These are phyloP conservation scores for Populus trichocarpa DNA, from an alignment of 441 rosid species.

Conservation along the genomic window DNA sequence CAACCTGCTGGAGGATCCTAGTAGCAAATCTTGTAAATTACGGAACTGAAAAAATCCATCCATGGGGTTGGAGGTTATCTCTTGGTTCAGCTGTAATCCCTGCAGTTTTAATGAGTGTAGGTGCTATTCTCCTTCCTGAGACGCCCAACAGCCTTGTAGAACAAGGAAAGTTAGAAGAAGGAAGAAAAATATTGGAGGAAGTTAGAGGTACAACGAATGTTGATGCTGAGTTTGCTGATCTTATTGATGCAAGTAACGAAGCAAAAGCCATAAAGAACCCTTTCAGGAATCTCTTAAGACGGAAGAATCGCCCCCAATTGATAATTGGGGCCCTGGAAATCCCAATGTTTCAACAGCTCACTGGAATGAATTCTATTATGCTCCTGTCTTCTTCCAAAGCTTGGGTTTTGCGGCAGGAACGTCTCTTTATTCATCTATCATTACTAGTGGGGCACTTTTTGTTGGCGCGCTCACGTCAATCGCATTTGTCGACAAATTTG, in stretches of 20 bases:
- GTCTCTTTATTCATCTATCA: constrained; percentile 54
- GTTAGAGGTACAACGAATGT: constrained; percentile 58
- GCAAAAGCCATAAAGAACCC: constrained; percentile 64
- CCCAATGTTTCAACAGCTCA: constrained; percentile 77
- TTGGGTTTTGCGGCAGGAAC: constrained; percentile 71
- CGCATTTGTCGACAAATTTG: too few relatives aligned
- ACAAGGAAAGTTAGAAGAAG: constrained; percentile 64
- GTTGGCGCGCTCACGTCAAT: too few relatives aligned
- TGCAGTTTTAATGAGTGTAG: constrained; percentile 57
- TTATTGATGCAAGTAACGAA: constrained; percentile 65
- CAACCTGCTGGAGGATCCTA: constrained; percentile 41
- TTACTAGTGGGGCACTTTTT: constrained; percentile 45
- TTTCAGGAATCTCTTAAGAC: constrained; percentile 53
- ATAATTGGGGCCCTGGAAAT: constrained; percentile 64
- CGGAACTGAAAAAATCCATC: neutral
- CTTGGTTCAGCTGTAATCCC: constrained; percentile 28
- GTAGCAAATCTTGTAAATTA: neutral
- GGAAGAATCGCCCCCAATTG: constrained; percentile 67
- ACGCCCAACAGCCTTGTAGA: constrained; percentile 40
- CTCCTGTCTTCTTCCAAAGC: constrained; percentile 79
- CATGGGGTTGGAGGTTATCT: neutral
- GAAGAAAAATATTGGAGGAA: constrained; percentile 42
- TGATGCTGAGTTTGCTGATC: constrained; percentile 67
- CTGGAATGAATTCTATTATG: constrained; percentile 77
- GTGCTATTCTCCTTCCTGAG: constrained; percentile 51